These are phyloP conservation scores for Dioscorea dumetorum DNA, from an alignment of 106 monocot species.

Conservation along the genomic window DNA sequence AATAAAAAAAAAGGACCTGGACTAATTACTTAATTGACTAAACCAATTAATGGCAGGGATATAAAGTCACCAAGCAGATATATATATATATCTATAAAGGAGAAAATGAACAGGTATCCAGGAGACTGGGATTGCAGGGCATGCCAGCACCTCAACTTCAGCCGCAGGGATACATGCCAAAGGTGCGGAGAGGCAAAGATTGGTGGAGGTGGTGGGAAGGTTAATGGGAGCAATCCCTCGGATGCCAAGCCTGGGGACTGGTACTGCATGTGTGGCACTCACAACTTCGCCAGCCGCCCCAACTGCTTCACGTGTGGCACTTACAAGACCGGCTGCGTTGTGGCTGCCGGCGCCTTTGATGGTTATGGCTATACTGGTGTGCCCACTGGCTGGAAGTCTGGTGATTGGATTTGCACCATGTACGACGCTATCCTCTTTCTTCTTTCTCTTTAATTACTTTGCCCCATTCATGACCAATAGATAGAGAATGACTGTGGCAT, in stretches of 20 bases:
- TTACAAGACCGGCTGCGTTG: slow-evolving; percentile 11
- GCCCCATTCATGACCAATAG: neutral
- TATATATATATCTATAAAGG: neutral
- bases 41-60: neutral
- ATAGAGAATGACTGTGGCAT: neutral
- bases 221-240: neutral
- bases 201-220: slow-evolving; percentile 2
- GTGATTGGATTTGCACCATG: slow-evolving; percentile 16
- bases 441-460: neutral
- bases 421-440: neutral
- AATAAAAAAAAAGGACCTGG: no score
- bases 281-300: slow-evolving; percentile 38
- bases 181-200: slow-evolving; percentile 19
- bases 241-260: slow-evolving; percentile 35
- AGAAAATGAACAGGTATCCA: slow-evolving; percentile 31
- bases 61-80: neutral
- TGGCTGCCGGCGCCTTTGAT: neutral
- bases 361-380: neutral
- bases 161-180: slow-evolving; percentile 29
- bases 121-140: slow-evolving; percentile 43
- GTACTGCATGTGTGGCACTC: slow-evolving; percentile 35
- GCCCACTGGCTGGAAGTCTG: slow-evolving; percentile 7
- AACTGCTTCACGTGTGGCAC: slow-evolving; percentile 35
- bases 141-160: slow-evolving; percentile 43
- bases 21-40: no score